Evolutionary conservation across 2,329 filamentous ascomycete genomes (phyloP).

Genomic region (Diplodia mutila): DNA sequence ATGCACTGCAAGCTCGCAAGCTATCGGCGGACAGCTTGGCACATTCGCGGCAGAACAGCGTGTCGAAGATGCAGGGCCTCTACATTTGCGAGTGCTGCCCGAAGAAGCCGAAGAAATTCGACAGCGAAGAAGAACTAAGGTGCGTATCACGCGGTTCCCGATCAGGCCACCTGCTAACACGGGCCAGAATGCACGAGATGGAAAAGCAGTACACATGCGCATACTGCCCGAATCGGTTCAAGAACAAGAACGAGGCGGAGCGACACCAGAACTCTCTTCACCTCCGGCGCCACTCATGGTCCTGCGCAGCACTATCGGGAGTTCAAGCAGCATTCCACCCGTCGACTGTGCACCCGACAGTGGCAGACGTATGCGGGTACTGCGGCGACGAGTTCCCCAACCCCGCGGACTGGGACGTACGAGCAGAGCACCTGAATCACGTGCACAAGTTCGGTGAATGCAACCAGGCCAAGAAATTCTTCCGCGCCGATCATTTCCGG

Average conservation of each 20-base stretch:
- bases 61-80: conserved; percentile 59
- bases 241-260: conserved; percentile 98
- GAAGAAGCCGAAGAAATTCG: conserved; percentile 96
- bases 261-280: conserved; percentile 95
- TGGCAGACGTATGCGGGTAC: conserved; percentile 85
- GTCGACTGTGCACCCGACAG: conserved; percentile 64
- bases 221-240: conserved; percentile 94
- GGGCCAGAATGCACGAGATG: conserved; percentile 75
- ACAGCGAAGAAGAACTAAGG: conserved; percentile 80
- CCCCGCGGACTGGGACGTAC: conserved; percentile 84
- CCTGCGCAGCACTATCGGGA: conserved; percentile 79
- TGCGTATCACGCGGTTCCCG: conserved; percentile 52
- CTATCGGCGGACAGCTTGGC: conserved; percentile 50
- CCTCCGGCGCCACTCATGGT: conserved; percentile 92
- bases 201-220: conserved; percentile 96
- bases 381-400: conserved; percentile 92
- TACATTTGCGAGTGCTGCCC: conserved; percentile 93
- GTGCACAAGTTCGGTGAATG: conserved; percentile 97
- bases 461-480: conserved; percentile 98
- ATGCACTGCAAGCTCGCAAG: conserved; percentile 46
- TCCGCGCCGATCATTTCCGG: conserved; percentile 93
- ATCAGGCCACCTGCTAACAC: conserved; percentile 24
- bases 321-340: conserved; percentile 84
- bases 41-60: conserved; percentile 54
- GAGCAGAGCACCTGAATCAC: conserved; percentile 84